Base-by-base conservation (phyloP, 495 filamentous ascomycete species). In the Talaromyces stipitatus region DNA sequence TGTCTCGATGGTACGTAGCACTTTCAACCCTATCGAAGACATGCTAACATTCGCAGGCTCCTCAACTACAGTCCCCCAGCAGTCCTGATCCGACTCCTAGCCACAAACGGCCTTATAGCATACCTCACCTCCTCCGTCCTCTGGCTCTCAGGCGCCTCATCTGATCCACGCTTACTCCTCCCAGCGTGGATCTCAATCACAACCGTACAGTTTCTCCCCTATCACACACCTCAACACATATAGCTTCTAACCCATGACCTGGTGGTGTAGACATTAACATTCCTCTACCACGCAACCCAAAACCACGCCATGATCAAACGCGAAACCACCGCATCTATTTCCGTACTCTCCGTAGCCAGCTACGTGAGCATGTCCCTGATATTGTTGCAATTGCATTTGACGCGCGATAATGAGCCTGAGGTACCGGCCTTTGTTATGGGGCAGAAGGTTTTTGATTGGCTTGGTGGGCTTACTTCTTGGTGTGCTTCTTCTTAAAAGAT, bases 151-250 rank as follows among this genome's bases (percentile, higher is more conserved):
- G 88, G 86, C 50, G 89, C 85, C 57, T 84, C 82, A 18, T 82
- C 85, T 50, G 88, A 91, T 66, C 85, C 87, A 0, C 83, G 87
- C 24, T 80, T 90, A 57, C 81, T 94, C n/a, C 74, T 94, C 3
- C 88, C 88, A 22, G 88, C 89, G 22, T 94, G 90, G 89, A 86
- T 95, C 55, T 84, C 84, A 50, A 92, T 95, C 55, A 86, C 89
- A 51, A 90, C 83, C 38, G 88, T 89, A 73, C 43, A n/a, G n/a
- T 23, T 26, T 9, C 6, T 18, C 45, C 20, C 43, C 75, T 68
- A 30, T 9, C 47, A 11, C 26, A 29, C 45, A n/a, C 30, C 14
- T 54, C 28, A 32, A 1, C 33, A 26, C 43, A 50, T 46, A 11
- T 0, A 47, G 27, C 20, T n/a, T n/a, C n/a, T 8, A 18, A 1